Base-by-base conservation (phyloP, 106 monocot species). In the Dioscorea dumetorum region DNA sequence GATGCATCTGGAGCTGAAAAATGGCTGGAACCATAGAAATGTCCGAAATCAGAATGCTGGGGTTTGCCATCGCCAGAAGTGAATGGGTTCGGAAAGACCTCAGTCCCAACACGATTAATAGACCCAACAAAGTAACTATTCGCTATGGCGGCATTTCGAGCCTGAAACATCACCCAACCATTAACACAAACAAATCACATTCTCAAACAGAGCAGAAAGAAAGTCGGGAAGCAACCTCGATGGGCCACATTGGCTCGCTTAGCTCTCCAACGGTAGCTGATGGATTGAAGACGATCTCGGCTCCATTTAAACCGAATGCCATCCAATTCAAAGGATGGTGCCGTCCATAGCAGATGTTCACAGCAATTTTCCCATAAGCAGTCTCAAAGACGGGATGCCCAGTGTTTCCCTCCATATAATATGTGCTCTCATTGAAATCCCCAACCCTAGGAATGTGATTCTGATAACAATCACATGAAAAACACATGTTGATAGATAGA, bases 371-470 rank as follows among this genome's bases (percentile, higher is more conserved):
- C 22, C 92, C 92, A 74, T 67, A 99, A 48, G 73, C 83, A 69
- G 97, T 99, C 78, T 99, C 84, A 77, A 99, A 99, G 17, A 99
- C 97, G 8, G 97, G 97, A 74, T 99, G 92, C 14, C 92, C 87
- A 0, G 87, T 93, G 79, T 99, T 82, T 51, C 92, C 97, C 80
- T 99, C 92, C 92, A 90, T 90, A 52, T 92, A 92, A 67, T 93
- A 92, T 62, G 92, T 92, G 78, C 92, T 99, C 73, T 92, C 92
- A 68, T 99, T 92, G 73, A 92, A 93, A 79, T 99, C 92, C 28
- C 92, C 92, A 73, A 97, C 89, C 74, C 91, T 88, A 60, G 95
- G 95, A 76, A 97, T 97, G 68, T 97, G 95, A 82, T 97, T 97
- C 95, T 97, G 71, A 35, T 57, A 52, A 24, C 66, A 72, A 54